phyloP scores from a whole-genome alignment of 805 yeast genomes.

The Myxozyma vanderwaltii region DNA sequence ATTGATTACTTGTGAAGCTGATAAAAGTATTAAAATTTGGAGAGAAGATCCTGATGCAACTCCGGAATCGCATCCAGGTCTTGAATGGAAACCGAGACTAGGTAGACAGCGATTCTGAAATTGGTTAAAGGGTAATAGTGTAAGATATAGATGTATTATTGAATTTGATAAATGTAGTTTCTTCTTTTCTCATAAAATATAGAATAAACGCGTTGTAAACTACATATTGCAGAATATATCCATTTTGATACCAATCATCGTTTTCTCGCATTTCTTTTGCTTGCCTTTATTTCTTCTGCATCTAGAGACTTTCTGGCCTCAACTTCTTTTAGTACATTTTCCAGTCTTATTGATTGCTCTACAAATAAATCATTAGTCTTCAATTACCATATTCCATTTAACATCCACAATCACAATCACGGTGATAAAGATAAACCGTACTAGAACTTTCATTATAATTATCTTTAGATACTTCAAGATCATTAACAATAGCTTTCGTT shows the following conservation, averaged over 20 bases:
- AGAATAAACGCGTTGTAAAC: too few relatives aligned
- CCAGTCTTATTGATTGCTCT: background rate
- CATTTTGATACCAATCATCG: too few relatives aligned
- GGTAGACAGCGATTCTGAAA: slow-evolving; percentile 25
- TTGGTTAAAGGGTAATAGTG: background rate
- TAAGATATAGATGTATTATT: background rate
- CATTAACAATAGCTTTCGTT: slow-evolving; percentile 18
- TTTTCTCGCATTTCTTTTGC: too few relatives aligned
- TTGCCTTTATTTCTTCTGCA: too few relatives aligned
- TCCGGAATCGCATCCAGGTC: slow-evolving; percentile 45
- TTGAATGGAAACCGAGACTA: slow-evolving; percentile 43
- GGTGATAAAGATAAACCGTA: background rate
- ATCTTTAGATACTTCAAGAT: slow-evolving; percentile 16
- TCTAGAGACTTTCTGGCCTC: background rate
- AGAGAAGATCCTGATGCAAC: slow-evolving; percentile 50
- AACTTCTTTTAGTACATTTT: background rate
- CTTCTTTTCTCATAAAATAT: too few relatives aligned
- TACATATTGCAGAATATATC: too few relatives aligned
- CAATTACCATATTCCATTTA: background rate
- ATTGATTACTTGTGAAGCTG: slow-evolving; percentile 85
- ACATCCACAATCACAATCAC: background rate
- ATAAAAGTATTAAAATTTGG: slow-evolving; percentile 82
- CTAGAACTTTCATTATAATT: slow-evolving; percentile 22
- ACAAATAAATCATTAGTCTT: background rate
- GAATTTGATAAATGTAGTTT: too few relatives aligned